Percentiles rank a stretch among this genome's conserved stretches.
Evolutionary conservation across 106 monocot genomes (phyloP).

Genomic region (Gastrodia elata): DNA sequence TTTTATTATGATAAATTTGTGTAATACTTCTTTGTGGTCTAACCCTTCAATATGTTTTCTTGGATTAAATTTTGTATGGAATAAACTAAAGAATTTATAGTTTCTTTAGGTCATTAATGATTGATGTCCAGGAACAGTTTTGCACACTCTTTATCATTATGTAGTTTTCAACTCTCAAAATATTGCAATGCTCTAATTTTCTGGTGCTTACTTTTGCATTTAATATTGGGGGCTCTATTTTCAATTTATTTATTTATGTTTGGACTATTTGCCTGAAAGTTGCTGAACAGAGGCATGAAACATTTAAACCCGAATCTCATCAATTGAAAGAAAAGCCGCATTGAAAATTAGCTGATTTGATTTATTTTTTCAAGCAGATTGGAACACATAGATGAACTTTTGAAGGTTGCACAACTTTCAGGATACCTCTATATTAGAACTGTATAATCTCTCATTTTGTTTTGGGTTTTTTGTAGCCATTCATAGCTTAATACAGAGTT

Average conservation of each 20-base stretch:
- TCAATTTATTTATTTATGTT: background rate
- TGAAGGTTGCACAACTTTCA: conserved; percentile 64
- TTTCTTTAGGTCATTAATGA: no score
- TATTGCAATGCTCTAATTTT: background rate
- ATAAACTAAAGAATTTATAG: no score
- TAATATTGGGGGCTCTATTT: background rate
- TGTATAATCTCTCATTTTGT: conserved; percentile 28
- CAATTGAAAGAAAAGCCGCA: background rate
- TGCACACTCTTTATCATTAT: background rate
- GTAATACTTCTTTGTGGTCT: no score
- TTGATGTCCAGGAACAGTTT: no score
- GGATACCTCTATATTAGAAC: conserved; percentile 82
- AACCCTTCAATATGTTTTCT: no score
- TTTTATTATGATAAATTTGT: no score
- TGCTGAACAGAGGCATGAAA: background rate
- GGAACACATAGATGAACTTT: conserved; percentile 85
- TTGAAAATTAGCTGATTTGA: background rate
- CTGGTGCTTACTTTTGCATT: background rate
- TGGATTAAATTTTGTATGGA: no score
- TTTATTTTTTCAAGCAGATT: conserved; percentile 31
- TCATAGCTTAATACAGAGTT: background rate
- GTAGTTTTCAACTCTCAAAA: background rate
- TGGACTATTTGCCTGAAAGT: background rate
- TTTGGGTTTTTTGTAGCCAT: background rate
- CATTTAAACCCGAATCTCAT: background rate